These are phyloP conservation scores for Halophytophthora polymorphica DNA, from an alignment of 352 stramenopile genomes.

Conservation along the genomic window DNA sequence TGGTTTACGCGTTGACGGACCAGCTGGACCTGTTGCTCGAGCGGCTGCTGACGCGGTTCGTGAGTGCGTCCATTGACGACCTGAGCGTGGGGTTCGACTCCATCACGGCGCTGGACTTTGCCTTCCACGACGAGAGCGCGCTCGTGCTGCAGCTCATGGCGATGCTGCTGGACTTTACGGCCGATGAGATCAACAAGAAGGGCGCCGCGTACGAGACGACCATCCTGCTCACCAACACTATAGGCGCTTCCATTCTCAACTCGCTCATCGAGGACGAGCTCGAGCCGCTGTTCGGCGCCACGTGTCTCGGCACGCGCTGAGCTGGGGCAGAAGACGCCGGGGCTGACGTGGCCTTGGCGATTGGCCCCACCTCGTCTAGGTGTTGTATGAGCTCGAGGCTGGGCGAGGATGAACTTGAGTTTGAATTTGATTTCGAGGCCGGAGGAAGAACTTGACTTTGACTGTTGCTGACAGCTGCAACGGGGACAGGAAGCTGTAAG, in stretches of 20 bases:
- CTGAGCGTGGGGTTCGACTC: constrained; percentile 23
- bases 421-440: too few relatives aligned
- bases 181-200: constrained; percentile 58
- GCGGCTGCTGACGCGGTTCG: constrained; percentile 31
- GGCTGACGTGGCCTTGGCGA: too few relatives aligned
- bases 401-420: too few relatives aligned
- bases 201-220: constrained; percentile 40
- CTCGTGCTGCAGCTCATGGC: constrained; percentile 41
- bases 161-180: constrained; percentile 37
- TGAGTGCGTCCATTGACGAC: constrained; percentile 22
- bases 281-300: constrained; percentile 32
- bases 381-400: too few relatives aligned
- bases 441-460: too few relatives aligned
- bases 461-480: too few relatives aligned
- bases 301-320: constrained; percentile 30
- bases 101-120: constrained; percentile 38
- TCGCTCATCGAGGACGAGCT: constrained; percentile 38
- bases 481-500: too few relatives aligned
- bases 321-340: too few relatives aligned
- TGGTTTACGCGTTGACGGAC: constrained; percentile 23
- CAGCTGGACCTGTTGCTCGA: constrained; percentile 21
- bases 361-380: too few relatives aligned
- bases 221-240: constrained; percentile 27
- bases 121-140: constrained; percentile 32
- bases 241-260: constrained; percentile 40